Percentiles rank a stretch among this genome's conserved stretches.
Evolutionary conservation across 1,139 yeast species (phyloP).

Genomic region (Suhomyces terraborum): DNA sequence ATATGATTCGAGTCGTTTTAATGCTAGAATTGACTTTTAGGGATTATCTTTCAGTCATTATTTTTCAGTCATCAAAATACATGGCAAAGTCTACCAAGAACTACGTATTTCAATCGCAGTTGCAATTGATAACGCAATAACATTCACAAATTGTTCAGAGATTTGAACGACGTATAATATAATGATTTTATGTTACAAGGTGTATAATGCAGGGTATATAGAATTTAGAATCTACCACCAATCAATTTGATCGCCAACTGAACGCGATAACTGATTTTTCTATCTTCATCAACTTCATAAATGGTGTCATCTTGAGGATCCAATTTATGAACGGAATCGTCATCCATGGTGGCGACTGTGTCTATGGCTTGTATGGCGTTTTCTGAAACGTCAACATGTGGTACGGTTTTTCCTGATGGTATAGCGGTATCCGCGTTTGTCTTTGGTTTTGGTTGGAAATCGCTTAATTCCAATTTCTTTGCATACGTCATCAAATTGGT

Average conservation of each 20-base stretch:
- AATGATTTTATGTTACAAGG: constrained; percentile 3
- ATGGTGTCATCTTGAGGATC: constrained; percentile 21
- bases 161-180: not conserved
- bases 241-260: constrained; percentile 63
- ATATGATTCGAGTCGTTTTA: no score
- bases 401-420: not conserved
- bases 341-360: constrained; percentile 14
- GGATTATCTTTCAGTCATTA: no score
- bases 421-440: not conserved
- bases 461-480: constrained; percentile 51
- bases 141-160: not conserved
- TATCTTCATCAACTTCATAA: constrained; percentile 51
- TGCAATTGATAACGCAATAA: no score
- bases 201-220: constrained; percentile 4
- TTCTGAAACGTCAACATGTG: constrained; percentile 14
- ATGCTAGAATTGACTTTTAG: no score
- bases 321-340: constrained; percentile 10
- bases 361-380: constrained; percentile 19
- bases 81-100: no score
- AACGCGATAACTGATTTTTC: constrained; percentile 61
- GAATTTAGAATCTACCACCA: constrained; percentile 59
- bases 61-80: no score
- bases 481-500: constrained; percentile 60
- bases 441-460: constrained; percentile 50
- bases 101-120: no score